These are phyloP conservation scores for Neoarthrinium moseri DNA, from an alignment of 2,329 filamentous ascomycete genomes.

Conservation along the genomic window DNA sequence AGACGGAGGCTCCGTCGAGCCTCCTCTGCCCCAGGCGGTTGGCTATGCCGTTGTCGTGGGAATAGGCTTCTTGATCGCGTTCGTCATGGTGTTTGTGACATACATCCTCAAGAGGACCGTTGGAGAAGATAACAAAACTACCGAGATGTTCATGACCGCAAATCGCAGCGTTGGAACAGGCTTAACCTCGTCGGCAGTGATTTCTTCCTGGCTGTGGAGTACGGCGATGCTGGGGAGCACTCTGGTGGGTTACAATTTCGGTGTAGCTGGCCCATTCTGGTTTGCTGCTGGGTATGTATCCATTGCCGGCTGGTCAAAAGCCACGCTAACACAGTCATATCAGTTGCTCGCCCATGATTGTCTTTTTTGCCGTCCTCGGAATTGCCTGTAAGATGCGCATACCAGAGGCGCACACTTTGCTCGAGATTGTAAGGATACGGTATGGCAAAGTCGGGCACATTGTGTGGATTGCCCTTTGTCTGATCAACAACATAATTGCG, in stretches of 20 bases:
- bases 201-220: constrained; percentile 55
- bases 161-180: constrained; percentile 50
- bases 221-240: constrained; percentile 50
- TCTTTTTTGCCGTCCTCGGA: constrained; percentile 51
- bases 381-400: constrained; percentile 52
- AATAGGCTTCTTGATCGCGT: constrained; percentile 32
- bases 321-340: too few species aligned
- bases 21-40: constrained; percentile 13
- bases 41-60: constrained; percentile 28
- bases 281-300: constrained; percentile 46
- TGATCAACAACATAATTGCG: constrained; percentile 54
- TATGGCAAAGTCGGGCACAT: constrained; percentile 47
- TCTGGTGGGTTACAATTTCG: constrained; percentile 52
- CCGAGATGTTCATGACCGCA: constrained; percentile 56
- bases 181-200: constrained; percentile 50
- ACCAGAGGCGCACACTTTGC: constrained; percentile 51
- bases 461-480: constrained; percentile 49
- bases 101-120: constrained; percentile 45
- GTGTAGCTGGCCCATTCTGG: constrained; percentile 56
- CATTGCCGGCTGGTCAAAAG: background rate
- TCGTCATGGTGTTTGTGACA: constrained; percentile 45
- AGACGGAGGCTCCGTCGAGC: constrained; percentile 6
- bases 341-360: constrained; percentile 51
- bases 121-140: constrained; percentile 50
- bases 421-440: constrained; percentile 52